Conservation (phyloP, 257 asterid species). For the Penstemon barbatus region DNA sequence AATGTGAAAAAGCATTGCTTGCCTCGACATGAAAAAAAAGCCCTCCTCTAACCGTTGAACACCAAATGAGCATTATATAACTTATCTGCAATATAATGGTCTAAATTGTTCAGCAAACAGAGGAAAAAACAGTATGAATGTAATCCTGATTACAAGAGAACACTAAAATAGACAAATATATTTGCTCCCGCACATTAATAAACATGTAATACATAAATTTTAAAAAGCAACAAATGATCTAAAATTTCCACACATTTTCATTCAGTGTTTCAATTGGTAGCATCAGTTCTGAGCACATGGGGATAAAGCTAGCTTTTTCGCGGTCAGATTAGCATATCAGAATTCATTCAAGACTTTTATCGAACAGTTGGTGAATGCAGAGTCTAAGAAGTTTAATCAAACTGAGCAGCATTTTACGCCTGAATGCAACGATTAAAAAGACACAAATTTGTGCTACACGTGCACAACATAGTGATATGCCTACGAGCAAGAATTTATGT, state of each 20-base stretch:
- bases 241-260: not conserved
- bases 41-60: slow-evolving; percentile 44
- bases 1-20: slow-evolving; percentile 27
- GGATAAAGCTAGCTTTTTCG: slow-evolving; percentile 2
- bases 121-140: slow-evolving; percentile 6
- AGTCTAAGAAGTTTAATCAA: not conserved
- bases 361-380: slow-evolving; percentile 35
- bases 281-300: not conserved
- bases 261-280: slow-evolving; percentile 2
- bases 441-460: too few species aligned
- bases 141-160: slow-evolving; percentile 1
- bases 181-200: slow-evolving; percentile 4
- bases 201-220: not conserved
- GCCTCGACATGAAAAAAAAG: slow-evolving; percentile 28
- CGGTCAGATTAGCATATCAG: not conserved
- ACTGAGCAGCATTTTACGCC: too few species aligned
- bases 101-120: slow-evolving; percentile 18
- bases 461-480: too few species aligned
- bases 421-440: too few species aligned
- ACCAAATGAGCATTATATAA: slow-evolving; percentile 41
- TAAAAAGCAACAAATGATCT: slow-evolving; percentile 1
- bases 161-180: not conserved
- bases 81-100: slow-evolving; percentile 39
- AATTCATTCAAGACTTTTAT: slow-evolving; percentile 28
- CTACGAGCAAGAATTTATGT: too few species aligned